Conservation (phyloP, 2,329 filamentous ascomycete species). For the Aspergillus sp. region DNA sequence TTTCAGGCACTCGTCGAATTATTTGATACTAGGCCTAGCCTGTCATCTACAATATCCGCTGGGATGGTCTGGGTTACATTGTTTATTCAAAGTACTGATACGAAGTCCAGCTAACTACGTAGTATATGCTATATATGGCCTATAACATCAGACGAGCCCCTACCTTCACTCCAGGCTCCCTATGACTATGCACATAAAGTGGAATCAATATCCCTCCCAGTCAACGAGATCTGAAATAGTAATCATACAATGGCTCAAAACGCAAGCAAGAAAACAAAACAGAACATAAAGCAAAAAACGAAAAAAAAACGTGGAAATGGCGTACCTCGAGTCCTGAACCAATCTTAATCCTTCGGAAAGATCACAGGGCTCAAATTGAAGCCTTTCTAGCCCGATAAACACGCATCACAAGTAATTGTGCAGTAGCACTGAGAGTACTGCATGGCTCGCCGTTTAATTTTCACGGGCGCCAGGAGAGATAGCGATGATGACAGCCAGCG, state of each 20-base stretch:
- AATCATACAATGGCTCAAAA: neutral
- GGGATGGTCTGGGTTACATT: neutral
- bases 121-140: neutral
- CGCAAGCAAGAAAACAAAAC: neutral
- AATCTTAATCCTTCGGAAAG: neutral
- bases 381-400: neutral
- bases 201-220: neutral
- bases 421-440: neutral
- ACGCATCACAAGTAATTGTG: neutral
- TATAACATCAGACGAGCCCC: neutral
- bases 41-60: neutral
- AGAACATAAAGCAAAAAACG: neutral
- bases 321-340: neutral
- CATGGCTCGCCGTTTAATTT: slow-evolving; percentile 15
- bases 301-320: neutral
- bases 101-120: neutral
- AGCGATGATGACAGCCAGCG: slow-evolving; percentile 59
- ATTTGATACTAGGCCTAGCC: neutral
- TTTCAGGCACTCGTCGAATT: neutral
- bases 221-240: neutral
- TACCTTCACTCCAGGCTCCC: neutral
- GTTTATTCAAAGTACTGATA: neutral
- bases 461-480: slow-evolving; percentile 48
- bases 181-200: neutral
- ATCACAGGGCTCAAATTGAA: neutral